These are phyloP conservation scores for Apiospora hydei DNA, from an alignment of 2,329 filamentous ascomycete genomes.

Conservation along the genomic window DNA sequence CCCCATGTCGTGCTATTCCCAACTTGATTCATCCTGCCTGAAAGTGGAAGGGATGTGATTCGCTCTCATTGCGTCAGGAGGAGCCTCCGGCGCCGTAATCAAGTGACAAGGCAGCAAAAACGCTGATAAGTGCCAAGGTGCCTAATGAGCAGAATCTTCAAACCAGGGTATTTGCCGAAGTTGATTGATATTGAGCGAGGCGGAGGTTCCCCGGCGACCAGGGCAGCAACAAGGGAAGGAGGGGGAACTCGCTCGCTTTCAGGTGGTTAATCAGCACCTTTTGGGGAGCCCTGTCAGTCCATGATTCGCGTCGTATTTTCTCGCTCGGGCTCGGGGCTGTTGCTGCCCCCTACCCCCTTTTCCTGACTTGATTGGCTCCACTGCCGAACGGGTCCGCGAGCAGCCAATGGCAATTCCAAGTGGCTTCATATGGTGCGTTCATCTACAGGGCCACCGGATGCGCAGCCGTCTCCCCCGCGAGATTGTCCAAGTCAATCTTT, in stretches of 20 bases:
- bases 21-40: not conserved
- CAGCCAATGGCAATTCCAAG: not conserved
- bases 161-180: not conserved
- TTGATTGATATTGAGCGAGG: not conserved
- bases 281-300: not conserved
- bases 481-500: not conserved
- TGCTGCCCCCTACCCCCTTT: not conserved
- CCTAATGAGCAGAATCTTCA: slow-evolving; percentile 5
- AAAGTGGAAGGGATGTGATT: not conserved
- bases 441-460: not conserved
- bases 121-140: not conserved
- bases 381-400: not conserved
- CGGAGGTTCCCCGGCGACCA: not conserved
- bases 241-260: not conserved
- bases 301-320: not conserved
- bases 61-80: not conserved
- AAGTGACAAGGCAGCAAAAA: not conserved
- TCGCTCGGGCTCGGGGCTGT: not conserved
- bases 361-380: not conserved
- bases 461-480: not conserved
- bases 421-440: slow-evolving; percentile 10
- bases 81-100: not conserved
- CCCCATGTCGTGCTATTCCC: not conserved
- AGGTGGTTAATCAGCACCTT: not conserved
- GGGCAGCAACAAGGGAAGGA: not conserved